Percentiles rank a stretch among this genome's conserved stretches.
Evolutionary conservation across 257 asterid genomes (phyloP).

Genomic region (Datura wrightii): DNA sequence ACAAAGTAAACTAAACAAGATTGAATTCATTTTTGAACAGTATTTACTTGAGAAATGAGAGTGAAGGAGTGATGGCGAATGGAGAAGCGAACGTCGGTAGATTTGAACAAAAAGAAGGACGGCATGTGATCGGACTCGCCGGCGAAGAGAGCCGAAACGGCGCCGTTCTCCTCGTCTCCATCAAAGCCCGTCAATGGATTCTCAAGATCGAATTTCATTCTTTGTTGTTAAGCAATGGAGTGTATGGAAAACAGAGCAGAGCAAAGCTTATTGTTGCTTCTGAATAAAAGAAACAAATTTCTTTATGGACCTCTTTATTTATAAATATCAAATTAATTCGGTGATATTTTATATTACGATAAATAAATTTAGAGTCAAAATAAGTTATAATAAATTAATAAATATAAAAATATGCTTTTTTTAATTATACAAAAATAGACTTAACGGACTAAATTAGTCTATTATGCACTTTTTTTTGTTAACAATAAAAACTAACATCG

Average conservation of each 20-base stretch:
- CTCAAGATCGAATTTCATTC: constrained; percentile 55
- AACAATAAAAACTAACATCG: no score
- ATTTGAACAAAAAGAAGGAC: constrained; percentile 38
- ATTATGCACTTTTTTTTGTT: no score
- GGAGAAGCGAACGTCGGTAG: constrained; percentile 41
- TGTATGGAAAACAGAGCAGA: not conserved
- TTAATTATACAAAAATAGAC: no score
- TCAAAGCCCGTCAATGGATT: constrained; percentile 50
- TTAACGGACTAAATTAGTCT: no score
- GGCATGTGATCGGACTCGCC: constrained; percentile 59
- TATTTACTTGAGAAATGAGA: constrained; percentile 51
- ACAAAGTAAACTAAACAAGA: not conserved
- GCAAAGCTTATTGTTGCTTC: no score
- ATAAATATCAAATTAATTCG: no score
- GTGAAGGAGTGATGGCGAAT: constrained; percentile 55
- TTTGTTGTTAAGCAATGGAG: no score
- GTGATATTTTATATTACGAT: no score
- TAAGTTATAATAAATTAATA: no score
- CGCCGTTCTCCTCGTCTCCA: constrained; percentile 40
- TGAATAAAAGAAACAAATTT: no score
- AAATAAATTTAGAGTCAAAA: no score
- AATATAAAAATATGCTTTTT: no score
- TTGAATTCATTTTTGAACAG: not conserved
- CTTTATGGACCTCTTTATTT: not conserved
- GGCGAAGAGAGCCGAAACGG: constrained; percentile 56